Base-by-base conservation (phyloP, 2,329 filamentous ascomycete species). In the Trichoderma cornu-damae region DNA sequence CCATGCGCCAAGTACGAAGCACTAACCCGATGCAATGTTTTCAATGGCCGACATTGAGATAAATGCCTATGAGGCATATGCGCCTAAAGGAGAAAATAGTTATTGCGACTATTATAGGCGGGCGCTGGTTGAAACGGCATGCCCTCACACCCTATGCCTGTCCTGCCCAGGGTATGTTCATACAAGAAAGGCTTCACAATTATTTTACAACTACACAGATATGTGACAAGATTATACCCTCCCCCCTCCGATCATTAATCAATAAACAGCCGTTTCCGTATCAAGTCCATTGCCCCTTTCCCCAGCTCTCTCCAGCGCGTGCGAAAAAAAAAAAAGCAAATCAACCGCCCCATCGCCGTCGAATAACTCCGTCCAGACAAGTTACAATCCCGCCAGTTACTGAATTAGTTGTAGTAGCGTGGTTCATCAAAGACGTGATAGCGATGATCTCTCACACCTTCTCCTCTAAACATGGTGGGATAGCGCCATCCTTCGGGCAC, bases 401-500 rank as follows among this genome's bases (percentile, higher is more conserved):
- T 22, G 34, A 49, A 57, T 57, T 63, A 75, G 57, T 74, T 74
- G 62, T 73, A 87, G 69, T 94, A 96, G 69, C 89, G 81, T 49
- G 91, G 92, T 75, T 95, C 90, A 64, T 96, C 82, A 73, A 99
- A 97, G 28, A 97, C 94, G 72, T 99, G 94, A 73, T 97, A 99
- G 60, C 80, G 76, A 73, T 99, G 94, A 4, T 90, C 94, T 59
- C 94, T 80, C 4, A 96, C 90, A 46, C 94, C 94, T 62, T 92
- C 73, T 0, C 91, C 93, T 63, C 82, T 84, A 75, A 99, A 96
- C 71, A 94, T 69, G 12, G 80, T 80, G 1, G 94, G 94, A 79
- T 97, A 99, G 59, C 88, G 81, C 76, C 86, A 84, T 12, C 89
- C 91, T 60, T 83, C 79, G 0, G 89, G 86, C 2, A 97, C 84